Conservation (phyloP, 768 basidiomycete genomes). For the Mycena olivaceomarginata region DNA sequence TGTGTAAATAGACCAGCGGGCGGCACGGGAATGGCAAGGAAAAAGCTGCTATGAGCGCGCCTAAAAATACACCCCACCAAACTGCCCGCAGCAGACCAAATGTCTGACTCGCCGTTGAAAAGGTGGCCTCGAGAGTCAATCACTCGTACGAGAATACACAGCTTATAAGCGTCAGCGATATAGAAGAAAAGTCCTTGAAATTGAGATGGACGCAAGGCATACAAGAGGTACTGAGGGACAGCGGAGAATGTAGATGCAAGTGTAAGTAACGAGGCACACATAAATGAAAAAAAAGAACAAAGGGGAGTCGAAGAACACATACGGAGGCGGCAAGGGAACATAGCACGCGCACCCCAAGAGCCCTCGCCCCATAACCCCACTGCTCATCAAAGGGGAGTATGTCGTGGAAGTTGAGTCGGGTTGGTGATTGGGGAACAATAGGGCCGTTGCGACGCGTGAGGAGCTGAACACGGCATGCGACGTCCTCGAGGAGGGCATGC, state of each 20-base stretch:
- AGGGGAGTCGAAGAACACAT: too few species aligned
- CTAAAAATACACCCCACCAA: too few species aligned
- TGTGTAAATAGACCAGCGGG: too few species aligned
- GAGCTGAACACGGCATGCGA: neutral
- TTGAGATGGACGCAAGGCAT: neutral
- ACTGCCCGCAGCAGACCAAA: too few species aligned
- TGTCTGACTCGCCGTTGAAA: too few species aligned
- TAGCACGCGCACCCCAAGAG: conserved; percentile 9
- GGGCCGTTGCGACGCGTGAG: neutral
- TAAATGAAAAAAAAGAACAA: neutral
- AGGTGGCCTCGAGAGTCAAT: too few species aligned
- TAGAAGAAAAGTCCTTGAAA: too few species aligned
- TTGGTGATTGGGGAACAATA: neutral
- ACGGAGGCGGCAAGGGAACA: neutral
- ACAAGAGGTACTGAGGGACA: neutral
- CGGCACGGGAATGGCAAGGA: too few species aligned
- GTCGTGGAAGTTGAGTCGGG: conserved; percentile 5
- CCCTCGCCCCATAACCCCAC: conserved; percentile 4
- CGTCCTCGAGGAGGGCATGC: neutral
- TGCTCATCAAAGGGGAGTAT: neutral
- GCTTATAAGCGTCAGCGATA: too few species aligned
- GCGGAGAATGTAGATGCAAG: neutral
- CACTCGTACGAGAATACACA: too few species aligned
- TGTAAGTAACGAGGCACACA: neutral
- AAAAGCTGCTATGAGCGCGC: too few species aligned